Evolutionary conservation across 23 red algal genomes (phyloP), one percentile per base, ranked within the genome.

Genomic region (Gracilaria gracilis): DNA sequence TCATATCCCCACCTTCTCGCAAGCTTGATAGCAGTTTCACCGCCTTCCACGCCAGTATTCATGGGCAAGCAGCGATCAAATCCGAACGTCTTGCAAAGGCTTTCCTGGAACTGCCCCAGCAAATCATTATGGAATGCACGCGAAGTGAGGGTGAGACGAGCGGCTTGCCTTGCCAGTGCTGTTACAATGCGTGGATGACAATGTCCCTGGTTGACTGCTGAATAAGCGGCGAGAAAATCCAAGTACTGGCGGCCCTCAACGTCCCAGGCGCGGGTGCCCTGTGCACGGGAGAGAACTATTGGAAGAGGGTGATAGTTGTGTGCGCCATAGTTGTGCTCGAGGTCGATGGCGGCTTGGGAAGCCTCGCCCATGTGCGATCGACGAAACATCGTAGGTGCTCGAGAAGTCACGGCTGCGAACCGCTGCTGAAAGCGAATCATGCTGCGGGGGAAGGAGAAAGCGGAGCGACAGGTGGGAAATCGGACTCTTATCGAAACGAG

Each of bases 1-100:
- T 96, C 92, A 75, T 99, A 92, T 27, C 88, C 97, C 97, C 97
- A 99, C n/a, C 93, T 81, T 19, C 97, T 72, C 0, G 97, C 97
- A 47, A 96, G 85, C 32, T 99, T 99, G n/a, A 99, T 81, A 12
- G 97, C 94, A 19, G 97, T 95, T 93, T 99, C 97, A n/a, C 93
- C 94, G 25, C 79, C 97, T 64, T 99, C 97, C 21, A 96, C 94
- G 14, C 97, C 97, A 4, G 97, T 92, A 83, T 99, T 99, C 94
- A 96, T 96, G 9, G 97, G 97, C 12, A 99, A 64, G 23, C 82
- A 92, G 28, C 94, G 88, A 5, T 99, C 94, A 85, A 89, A 96
- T 13, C 93, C 91, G 77, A 99, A 95, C 8, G 86, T 86, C 12
- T 90, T 49, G 35, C 94, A 96, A 6, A 94, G 51, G 51, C 83